Evolutionary conservation across 352 stramenopile species (phyloP).

Genomic region (Achlya hypogyna): DNA sequence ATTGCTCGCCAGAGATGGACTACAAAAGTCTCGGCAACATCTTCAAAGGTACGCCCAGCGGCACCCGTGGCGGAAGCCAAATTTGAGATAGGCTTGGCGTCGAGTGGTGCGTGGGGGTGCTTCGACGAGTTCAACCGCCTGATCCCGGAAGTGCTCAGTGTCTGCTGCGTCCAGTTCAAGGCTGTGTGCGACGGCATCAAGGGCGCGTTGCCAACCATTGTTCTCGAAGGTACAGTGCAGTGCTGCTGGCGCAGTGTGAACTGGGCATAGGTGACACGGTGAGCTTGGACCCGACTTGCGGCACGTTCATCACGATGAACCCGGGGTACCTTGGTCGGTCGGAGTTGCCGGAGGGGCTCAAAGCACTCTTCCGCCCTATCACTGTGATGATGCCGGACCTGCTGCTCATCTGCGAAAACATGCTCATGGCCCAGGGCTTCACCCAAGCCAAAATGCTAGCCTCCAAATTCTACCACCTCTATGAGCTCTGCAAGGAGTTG

Average conservation of each 20-base stretch:
- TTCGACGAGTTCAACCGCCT: conserved; percentile 96
- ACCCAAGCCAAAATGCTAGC: conserved; percentile 87
- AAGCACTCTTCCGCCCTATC: conserved; percentile 92
- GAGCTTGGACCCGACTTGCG: conserved; percentile 79
- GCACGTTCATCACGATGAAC: conserved; percentile 97
- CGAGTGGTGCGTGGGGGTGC: conserved; percentile 89
- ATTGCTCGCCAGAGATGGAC: conserved; percentile 94
- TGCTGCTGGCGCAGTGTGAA: no score
- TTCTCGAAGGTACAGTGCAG: conserved; percentile 80
- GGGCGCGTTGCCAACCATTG: conserved; percentile 64
- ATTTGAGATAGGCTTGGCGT: conserved; percentile 49
- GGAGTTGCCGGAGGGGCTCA: conserved; percentile 91
- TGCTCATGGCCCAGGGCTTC: conserved; percentile 95
- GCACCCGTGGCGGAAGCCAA: not conserved
- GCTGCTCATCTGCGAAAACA: conserved; percentile 96
- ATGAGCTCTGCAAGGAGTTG: conserved; percentile 87
- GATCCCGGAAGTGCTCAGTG: conserved; percentile 85
- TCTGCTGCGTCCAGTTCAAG: conserved; percentile 93
- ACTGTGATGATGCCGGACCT: conserved; percentile 94
- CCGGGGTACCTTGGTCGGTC: conserved; percentile 90
- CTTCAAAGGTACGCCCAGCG: conserved; percentile 71
- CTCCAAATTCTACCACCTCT: conserved; percentile 93
- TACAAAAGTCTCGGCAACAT: conserved; percentile 94
- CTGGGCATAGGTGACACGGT: conserved; percentile 59
- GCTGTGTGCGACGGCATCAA: conserved; percentile 91